Evolutionary conservation across 805 yeast species (phyloP).

Genomic region (Naumovozyma baii): DNA sequence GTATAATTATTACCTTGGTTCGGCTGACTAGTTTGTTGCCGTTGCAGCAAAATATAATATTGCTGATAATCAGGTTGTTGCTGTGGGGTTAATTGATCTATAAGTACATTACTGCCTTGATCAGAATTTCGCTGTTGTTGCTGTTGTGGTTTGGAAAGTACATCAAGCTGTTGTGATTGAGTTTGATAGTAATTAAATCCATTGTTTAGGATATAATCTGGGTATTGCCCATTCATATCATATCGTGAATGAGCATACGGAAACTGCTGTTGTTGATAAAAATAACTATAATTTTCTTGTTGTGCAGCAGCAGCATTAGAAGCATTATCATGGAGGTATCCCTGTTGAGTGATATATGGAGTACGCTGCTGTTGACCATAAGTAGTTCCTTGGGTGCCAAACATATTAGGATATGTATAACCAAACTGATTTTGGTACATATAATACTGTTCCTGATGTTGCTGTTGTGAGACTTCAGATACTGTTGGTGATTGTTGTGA

Average conservation of each 20-base stretch:
- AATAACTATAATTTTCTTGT: conserved; percentile 17
- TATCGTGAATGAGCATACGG: conserved; percentile 32
- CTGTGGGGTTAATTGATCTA: conserved; percentile 7
- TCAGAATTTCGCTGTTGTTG: conserved; percentile 13
- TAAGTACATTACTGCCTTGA: conserved; percentile 12
- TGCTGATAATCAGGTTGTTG: conserved; percentile 10
- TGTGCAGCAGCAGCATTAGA: neutral
- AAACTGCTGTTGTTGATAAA: conserved; percentile 30
- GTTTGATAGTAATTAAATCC: conserved; percentile 17
- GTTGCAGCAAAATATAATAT: conserved; percentile 18
- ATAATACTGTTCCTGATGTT: conserved; percentile 28
- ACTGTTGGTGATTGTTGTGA: conserved; percentile 20
- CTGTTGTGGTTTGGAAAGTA: conserved; percentile 17
- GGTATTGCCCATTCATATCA: conserved; percentile 27
- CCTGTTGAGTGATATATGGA: neutral
- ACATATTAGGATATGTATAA: conserved; percentile 30
- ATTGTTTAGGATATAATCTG: conserved; percentile 24
- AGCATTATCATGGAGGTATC: neutral
- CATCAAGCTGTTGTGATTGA: conserved; percentile 12
- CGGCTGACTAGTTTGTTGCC: conserved; percentile 6
- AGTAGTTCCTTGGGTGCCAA: conserved; percentile 25
- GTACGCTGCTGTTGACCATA: conserved; percentile 20
- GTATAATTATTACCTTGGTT: neutral
- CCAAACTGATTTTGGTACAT: conserved; percentile 32
- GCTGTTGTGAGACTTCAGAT: conserved; percentile 12